A percentile compares a stretch with the other conserved stretches of the same genome.
These are phyloP conservation scores for Karstenula rhodostoma DNA, from an alignment of 2,329 filamentous ascomycete species.

Conservation along the genomic window DNA sequence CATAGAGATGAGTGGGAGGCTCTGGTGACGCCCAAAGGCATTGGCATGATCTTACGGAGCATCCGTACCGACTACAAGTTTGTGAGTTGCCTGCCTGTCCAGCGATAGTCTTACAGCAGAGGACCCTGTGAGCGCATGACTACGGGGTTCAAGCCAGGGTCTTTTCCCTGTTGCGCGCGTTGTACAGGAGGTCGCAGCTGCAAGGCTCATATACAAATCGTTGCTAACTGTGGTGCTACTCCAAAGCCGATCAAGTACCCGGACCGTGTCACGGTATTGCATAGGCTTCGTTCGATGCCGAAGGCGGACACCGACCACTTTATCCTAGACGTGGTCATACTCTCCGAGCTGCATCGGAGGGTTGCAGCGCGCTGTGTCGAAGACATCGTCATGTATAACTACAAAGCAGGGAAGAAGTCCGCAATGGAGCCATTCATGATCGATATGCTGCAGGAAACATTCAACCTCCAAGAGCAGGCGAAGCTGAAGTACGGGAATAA, in stretches of 20 bases:
- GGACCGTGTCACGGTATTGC: constrained; percentile 82
- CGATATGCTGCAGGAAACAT: constrained; percentile 66
- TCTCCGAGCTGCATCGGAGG: constrained; percentile 78
- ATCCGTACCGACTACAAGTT: constrained; percentile 90
- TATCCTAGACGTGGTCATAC: constrained; percentile 67
- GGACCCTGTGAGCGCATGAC: neutral
- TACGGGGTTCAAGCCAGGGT: neutral
- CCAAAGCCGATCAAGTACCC: constrained; percentile 77
- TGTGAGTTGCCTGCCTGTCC: constrained; percentile 59
- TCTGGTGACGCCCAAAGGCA: constrained; percentile 70
- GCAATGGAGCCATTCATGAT: constrained; percentile 68
- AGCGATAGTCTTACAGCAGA: neutral
- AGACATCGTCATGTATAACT: constrained; percentile 83
- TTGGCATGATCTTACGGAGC: constrained; percentile 80
- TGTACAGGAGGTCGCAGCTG: neutral
- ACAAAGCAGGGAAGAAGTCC: constrained; percentile 65
- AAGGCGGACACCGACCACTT: constrained; percentile 62
- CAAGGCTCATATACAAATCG: neutral
- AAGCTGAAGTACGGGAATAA: constrained; percentile 61
- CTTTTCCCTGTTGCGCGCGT: neutral
- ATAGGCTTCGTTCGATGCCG: constrained; percentile 72
- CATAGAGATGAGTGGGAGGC: constrained; percentile 72
- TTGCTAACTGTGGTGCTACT: constrained; percentile 18
- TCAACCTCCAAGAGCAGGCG: constrained; percentile 68
- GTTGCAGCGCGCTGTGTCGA: constrained; percentile 78